Base-by-base conservation (phyloP, 495 filamentous ascomycete species). In the Patellaria atrata region DNA sequence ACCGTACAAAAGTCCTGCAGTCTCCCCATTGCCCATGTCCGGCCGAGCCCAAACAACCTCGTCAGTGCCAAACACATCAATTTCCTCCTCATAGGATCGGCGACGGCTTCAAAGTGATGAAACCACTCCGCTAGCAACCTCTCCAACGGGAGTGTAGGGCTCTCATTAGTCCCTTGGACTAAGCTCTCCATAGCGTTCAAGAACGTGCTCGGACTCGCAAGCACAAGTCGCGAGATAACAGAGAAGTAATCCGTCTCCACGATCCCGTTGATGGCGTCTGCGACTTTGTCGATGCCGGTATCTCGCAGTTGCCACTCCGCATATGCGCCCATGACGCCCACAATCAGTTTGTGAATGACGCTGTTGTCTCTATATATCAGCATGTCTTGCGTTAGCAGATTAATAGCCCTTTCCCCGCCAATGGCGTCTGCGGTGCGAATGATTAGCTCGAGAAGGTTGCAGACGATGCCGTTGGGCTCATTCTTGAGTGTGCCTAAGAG, bases 41-140 rank as follows among this genome's bases (percentile, higher is more conserved):
- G 61, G 18, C 66, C 64, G 2, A 79, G 60, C 43, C 81, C 73
- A 10, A 87, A 70, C 17, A 94, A 64, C 22, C 77, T 70, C 6
- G 89, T 92, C 14, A 94, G 65, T 4, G 73, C 87, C 2, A 97
- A 67, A 29, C 69, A 74, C 43, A 77, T 79, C 8, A 94, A 65
- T 56, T 97, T 97, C 56, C 79, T 72, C 26, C 75, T 67, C 21
- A 67, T 72, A 3, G 70, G 61, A 53, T 83, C 73, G 25, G 70
- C 74, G 54, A 91, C 83, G 52, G 71, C 77, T 47, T 89, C 81
- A 46, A 91, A 82, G 45, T 86, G 77, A 22, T 58, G 55, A 58
- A 94, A 92, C 89, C 89, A 97, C 54, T 91, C 84, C 0, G 67
- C 62, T 25, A 82, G 56, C 19, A 96, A 62, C 85, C 84, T 93